phyloP scores from a whole-genome alignment of 2,329 filamentous ascomycete species.

The Plenodomus biglobosus region DNA sequence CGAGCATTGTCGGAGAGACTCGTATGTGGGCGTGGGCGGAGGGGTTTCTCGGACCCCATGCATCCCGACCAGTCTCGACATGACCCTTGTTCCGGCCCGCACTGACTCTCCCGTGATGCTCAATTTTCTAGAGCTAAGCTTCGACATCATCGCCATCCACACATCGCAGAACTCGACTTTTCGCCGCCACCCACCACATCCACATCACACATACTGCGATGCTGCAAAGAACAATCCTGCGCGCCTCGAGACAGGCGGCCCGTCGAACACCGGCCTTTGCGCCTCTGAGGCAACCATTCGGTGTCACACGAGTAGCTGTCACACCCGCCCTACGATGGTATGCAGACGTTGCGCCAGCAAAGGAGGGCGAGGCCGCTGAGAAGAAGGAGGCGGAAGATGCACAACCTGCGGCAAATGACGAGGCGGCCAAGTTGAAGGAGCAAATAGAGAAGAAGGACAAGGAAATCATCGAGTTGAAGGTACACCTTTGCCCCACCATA shows the following conservation, averaged over 20 bases:
- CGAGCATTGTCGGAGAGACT: not conserved
- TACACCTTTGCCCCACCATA: conserved; percentile 45
- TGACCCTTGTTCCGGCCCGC: conserved; percentile 21
- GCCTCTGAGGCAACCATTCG: conserved; percentile 35
- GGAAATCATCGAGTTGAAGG: conserved; percentile 82
- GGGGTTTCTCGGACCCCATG: conserved; percentile 19
- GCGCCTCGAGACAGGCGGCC: conserved; percentile 50
- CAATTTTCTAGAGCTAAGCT: conserved; percentile 23
- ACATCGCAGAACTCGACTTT: not conserved
- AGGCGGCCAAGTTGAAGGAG: conserved; percentile 53
- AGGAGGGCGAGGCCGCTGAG: conserved; percentile 44
- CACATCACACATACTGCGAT: conserved; percentile 38
- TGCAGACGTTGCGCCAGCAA: conserved; percentile 51
- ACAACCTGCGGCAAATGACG: conserved; percentile 34
- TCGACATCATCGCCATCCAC: conserved; percentile 10
- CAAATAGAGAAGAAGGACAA: conserved; percentile 72
- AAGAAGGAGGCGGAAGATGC: conserved; percentile 49
- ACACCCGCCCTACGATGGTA: conserved; percentile 47
- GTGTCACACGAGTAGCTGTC: conserved; percentile 35
- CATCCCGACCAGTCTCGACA: conserved; percentile 19
- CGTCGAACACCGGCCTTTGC: conserved; percentile 46
- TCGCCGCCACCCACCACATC: not conserved
- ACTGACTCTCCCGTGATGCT: conserved; percentile 11
- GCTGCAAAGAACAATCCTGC: conserved; percentile 55
- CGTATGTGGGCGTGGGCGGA: not conserved